A percentile compares a stretch with the other conserved stretches of the same genome.
phyloP scores from a whole-genome alignment of 2,329 filamentous ascomycete genomes.

The Botrytis fragariae region DNA sequence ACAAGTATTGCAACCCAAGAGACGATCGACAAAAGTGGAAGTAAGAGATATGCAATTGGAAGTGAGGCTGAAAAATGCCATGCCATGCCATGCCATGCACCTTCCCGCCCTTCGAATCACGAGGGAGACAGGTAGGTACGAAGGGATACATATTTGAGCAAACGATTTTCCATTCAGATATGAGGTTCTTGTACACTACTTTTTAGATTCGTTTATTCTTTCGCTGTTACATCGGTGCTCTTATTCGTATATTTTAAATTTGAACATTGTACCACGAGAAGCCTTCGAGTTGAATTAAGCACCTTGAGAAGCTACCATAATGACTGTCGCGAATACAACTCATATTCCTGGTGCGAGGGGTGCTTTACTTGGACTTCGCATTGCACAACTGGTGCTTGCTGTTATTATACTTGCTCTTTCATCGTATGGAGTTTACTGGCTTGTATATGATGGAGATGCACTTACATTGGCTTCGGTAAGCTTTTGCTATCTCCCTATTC shows the following conservation, averaged over 20 bases:
- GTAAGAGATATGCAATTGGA: neutral
- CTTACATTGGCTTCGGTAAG: conserved; percentile 16
- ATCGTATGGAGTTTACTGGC: conserved; percentile 3
- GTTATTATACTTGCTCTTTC: conserved; percentile 11
- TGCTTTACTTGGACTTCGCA: neutral
- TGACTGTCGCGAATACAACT: neutral
- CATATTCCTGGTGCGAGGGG: neutral
- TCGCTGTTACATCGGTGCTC: neutral
- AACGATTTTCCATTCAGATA: neutral
- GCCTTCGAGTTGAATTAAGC: too few relatives aligned
- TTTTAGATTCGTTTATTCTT: neutral
- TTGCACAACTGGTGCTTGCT: conserved; percentile 11
- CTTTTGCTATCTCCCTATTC: neutral
- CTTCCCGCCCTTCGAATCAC: conserved; percentile 1
- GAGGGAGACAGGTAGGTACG: neutral
- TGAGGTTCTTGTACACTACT: neutral
- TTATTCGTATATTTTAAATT: neutral
- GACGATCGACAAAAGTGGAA: neutral
- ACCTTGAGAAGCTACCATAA: neutral
- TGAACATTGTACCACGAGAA: neutral
- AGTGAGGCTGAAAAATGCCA: conserved; percentile 13
- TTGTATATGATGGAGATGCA: conserved; percentile 5
- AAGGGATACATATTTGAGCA: neutral
- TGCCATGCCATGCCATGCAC: conserved; percentile 9
- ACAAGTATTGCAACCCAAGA: neutral